A percentile compares a stretch with the other conserved stretches of the same genome.
These are phyloP conservation scores for Drechslerella dactyloides DNA, from an alignment of 2,329 filamentous ascomycete species.

Conservation along the genomic window DNA sequence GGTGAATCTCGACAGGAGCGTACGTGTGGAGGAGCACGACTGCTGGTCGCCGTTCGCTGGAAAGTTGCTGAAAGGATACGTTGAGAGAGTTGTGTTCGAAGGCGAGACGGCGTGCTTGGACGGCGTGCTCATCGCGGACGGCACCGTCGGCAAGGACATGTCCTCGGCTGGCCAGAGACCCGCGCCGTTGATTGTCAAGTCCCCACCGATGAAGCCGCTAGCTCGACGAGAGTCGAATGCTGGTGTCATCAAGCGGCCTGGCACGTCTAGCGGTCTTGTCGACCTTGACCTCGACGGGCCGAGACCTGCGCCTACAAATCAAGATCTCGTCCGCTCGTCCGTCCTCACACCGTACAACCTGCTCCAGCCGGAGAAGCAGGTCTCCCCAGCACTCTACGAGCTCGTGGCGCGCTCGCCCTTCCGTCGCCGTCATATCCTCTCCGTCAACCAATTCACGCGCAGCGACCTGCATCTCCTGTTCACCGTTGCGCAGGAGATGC, in stretches of 20 bases:
- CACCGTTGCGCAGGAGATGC: constrained; percentile 97
- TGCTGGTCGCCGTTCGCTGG: constrained; percentile 76
- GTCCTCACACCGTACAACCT: constrained; percentile 41
- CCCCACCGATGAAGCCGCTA: constrained; percentile 38
- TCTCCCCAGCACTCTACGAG: constrained; percentile 46
- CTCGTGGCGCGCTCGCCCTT: constrained; percentile 77
- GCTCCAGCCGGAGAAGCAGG: constrained; percentile 45
- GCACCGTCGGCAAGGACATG: constrained; percentile 74
- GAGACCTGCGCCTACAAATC: constrained; percentile 53
- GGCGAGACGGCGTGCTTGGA: constrained; percentile 77
- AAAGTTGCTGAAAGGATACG: constrained; percentile 70
- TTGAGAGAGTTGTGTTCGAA: constrained; percentile 78
- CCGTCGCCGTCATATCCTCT: constrained; percentile 87
- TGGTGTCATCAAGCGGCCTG: constrained; percentile 61
- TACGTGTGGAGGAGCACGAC: constrained; percentile 65
- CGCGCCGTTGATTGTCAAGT: constrained; percentile 55
- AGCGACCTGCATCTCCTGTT: constrained; percentile 91
- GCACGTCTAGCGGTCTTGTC: constrained; percentile 59
- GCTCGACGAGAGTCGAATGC: constrained; percentile 36
- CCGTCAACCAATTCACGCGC: constrained; percentile 86
- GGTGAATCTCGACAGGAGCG: constrained; percentile 72
- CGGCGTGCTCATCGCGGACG: constrained; percentile 67
- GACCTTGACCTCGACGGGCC: constrained; percentile 58
- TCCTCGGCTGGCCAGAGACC: constrained; percentile 65
- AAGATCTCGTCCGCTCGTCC: constrained; percentile 25